Evolutionary conservation across 345 rosid genomes (phyloP), one percentile per base, ranked within the genome.

Genomic region (Erucastrum elatum): DNA sequence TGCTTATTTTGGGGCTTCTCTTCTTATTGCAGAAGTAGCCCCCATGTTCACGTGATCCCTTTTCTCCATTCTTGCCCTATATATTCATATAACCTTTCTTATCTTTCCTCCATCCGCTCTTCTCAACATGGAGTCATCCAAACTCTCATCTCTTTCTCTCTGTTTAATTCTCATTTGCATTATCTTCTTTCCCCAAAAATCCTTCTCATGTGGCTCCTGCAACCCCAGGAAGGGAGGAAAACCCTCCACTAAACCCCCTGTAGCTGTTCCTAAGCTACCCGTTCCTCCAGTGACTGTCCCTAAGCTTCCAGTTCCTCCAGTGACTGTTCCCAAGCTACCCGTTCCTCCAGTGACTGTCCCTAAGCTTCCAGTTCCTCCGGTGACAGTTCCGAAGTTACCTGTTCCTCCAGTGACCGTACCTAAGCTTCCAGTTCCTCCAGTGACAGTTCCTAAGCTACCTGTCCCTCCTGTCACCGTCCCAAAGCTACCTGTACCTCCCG

Each of bases 31-130:
- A 75, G 68, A 66, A 76, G 83, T 70, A 80, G 81, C 84, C 80
- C 83, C 81, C 84, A 75, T 75, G 74, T 87, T 89, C 95, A 93
- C 97, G 95, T 93, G 98, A 84, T 74, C 46, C 81, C 84, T 82
- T 84, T 75, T 70, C 51, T 41, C 66, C 53, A 59, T 82, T 69
- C 53, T 71, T 77, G 46, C 82, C 86, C 84, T 90, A 86, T 87
- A 87, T 69, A 77, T 27, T 56, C 73, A 37, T 17, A 65, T 61
- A 78, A 76, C 34, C 30, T 63, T 59, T 56, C 75, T 69, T 56
- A 49, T 64, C 35, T 63, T 75, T 11, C 37, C 67, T 68, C 61
- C 71, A 64, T 62, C 41, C 16, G 11, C 71, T 55, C 74, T 27
- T 66, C 35, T 27, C 46, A 82, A 39, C 44, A 90, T 89, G 94